These are phyloP conservation scores for Colletotrichum endophyticum DNA, from an alignment of 2,329 filamentous ascomycete genomes.

Conservation along the genomic window DNA sequence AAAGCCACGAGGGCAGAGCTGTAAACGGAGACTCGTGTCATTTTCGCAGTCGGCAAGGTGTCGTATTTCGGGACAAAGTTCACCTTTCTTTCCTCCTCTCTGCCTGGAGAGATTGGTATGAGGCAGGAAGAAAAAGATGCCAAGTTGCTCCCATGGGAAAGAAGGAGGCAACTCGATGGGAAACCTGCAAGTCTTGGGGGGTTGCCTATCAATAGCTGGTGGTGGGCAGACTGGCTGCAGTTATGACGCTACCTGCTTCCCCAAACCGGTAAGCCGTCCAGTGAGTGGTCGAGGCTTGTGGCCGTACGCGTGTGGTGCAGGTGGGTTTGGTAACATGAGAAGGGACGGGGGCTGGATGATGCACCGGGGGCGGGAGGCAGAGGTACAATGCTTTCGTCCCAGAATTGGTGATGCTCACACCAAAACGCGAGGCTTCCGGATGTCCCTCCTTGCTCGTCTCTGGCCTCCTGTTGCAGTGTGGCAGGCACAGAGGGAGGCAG, in stretches of 20 bases:
- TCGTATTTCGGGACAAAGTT: neutral
- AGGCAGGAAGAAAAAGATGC: neutral
- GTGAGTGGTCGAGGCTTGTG: neutral
- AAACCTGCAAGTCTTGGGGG: neutral
- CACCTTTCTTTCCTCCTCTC: neutral
- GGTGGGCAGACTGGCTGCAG: constrained; percentile 11
- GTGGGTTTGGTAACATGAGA: neutral
- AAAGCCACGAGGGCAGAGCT: constrained; percentile 46
- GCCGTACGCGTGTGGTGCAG: neutral
- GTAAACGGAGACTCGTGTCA: constrained; percentile 51
- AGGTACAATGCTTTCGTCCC: neutral
- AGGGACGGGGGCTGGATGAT: neutral
- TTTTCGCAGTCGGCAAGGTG: constrained; percentile 23
- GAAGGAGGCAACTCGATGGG: neutral
- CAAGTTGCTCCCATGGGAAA: neutral
- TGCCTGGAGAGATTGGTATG: constrained; percentile 3
- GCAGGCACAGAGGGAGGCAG: neutral
- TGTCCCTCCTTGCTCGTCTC: neutral
- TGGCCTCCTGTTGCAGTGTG: neutral
- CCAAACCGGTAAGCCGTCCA: constrained; percentile 5
- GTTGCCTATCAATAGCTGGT: constrained; percentile 2
- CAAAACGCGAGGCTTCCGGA: neutral
- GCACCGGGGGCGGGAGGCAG: neutral
- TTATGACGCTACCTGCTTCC: constrained; percentile 20
- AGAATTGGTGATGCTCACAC: neutral